Percentiles rank a stretch among this genome's conserved stretches.
Conservation (phyloP, 2,329 filamentous ascomycete genomes). For the Xylariaceae sp. region DNA sequence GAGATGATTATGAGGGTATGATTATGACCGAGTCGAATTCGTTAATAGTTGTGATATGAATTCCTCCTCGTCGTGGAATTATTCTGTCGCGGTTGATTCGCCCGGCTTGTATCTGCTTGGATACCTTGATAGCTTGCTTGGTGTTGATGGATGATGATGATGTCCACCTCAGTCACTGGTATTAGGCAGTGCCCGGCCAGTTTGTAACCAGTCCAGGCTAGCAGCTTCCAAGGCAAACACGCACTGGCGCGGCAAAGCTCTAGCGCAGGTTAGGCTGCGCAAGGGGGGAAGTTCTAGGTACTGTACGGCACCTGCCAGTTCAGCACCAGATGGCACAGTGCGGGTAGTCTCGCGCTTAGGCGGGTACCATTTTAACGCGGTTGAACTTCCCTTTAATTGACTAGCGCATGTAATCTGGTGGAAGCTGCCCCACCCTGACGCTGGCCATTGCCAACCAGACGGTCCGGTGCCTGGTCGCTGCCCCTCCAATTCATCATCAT, state of each 20-base stretch:
- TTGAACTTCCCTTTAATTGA: background rate
- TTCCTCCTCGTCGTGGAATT: background rate
- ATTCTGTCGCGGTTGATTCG: background rate
- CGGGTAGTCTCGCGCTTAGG: too few species aligned
- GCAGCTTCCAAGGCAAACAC: slow-evolving; percentile 23
- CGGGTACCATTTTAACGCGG: too few species aligned
- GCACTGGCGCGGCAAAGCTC: slow-evolving; percentile 25
- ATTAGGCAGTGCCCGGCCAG: background rate
- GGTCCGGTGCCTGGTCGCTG: background rate
- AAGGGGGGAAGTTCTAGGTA: background rate
- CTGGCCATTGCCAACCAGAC: background rate
- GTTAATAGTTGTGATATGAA: background rate
- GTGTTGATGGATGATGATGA: slow-evolving; percentile 5
- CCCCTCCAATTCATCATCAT: background rate
- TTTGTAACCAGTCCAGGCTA: slow-evolving; percentile 1
- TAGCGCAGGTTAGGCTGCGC: slow-evolving; percentile 4
- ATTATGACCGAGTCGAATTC: background rate
- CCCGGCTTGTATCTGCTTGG: background rate
- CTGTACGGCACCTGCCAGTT: background rate
- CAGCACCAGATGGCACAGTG: too few species aligned
- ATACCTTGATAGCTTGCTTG: slow-evolving; percentile 1
- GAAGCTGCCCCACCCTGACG: background rate
- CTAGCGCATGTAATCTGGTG: background rate
- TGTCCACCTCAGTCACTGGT: slow-evolving; percentile 16
- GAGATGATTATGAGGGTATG: slow-evolving; percentile 11